Evolutionary conservation across 805 yeast species (phyloP).

Genomic region (Hanseniaspora guilliermondii): DNA sequence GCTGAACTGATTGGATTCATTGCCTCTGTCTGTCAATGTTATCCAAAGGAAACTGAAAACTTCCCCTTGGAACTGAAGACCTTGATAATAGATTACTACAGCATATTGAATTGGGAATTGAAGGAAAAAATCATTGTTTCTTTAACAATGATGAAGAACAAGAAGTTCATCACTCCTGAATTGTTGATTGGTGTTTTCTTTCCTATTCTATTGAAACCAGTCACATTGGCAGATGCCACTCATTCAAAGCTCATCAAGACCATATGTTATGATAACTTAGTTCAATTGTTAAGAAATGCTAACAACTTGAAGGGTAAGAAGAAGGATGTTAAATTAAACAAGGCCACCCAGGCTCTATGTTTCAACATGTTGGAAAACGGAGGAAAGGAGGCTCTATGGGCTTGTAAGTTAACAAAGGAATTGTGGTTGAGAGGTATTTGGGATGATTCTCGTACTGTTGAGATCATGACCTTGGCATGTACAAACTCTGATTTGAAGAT

Average conservation of each 20-base stretch:
- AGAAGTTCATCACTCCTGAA: slow-evolving; percentile 67
- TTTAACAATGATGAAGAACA: slow-evolving; percentile 80
- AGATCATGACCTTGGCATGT: slow-evolving; percentile 92
- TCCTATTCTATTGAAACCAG: slow-evolving; percentile 46
- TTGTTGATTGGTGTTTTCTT: slow-evolving; percentile 72
- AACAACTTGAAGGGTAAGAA: slow-evolving; percentile 53
- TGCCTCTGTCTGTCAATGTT: slow-evolving; percentile 81
- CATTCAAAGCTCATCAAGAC: slow-evolving; percentile 74
- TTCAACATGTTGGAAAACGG: slow-evolving; percentile 61
- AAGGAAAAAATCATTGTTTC: slow-evolving; percentile 86
- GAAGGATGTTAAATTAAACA: slow-evolving; percentile 77
- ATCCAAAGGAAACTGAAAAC: slow-evolving; percentile 72
- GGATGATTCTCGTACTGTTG: slow-evolving; percentile 97
- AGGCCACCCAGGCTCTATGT: slow-evolving; percentile 81
- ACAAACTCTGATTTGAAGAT: slow-evolving; percentile 70
- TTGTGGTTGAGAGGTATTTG: slow-evolving; percentile 96
- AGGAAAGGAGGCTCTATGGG: slow-evolving; percentile 69
- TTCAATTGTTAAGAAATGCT: slow-evolving; percentile 65
- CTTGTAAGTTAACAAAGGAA: slow-evolving; percentile 86
- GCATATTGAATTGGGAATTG: slow-evolving; percentile 68
- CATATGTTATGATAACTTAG: slow-evolving; percentile 68
- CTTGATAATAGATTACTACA: slow-evolving; percentile 61
- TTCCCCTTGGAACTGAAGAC: slow-evolving; percentile 73
- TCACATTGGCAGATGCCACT: slow-evolving; percentile 35
- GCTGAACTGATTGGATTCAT: slow-evolving; percentile 80